A percentile compares a stretch with the other conserved stretches of the same genome.
Evolutionary conservation across 164 flowering plant species (phyloP).

Genomic region (Umbellularia californica): DNA sequence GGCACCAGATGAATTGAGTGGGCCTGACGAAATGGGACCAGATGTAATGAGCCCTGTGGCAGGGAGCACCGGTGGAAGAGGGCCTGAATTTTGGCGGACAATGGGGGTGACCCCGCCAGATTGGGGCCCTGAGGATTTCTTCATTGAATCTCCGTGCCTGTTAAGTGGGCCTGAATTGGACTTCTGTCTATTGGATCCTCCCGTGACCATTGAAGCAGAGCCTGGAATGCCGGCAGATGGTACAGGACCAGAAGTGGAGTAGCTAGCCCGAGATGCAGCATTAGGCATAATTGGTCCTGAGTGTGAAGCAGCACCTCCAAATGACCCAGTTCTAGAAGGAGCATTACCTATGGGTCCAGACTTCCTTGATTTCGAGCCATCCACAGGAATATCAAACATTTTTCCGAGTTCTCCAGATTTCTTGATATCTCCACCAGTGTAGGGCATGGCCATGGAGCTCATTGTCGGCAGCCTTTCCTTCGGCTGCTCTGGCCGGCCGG

Average conservation of each 20-base stretch:
- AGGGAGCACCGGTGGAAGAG: conserved; percentile 74
- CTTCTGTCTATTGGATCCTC: conserved; percentile 48
- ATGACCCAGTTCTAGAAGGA: conserved; percentile 83
- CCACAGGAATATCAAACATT: conserved; percentile 90
- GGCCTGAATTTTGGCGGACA: conserved; percentile 89
- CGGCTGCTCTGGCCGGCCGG: conserved; percentile 91
- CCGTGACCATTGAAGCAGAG: conserved; percentile 46
- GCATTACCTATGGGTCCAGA: conserved; percentile 81
- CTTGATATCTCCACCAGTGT: conserved; percentile 97
- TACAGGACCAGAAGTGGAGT: conserved; percentile 50
- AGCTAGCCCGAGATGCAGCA: conserved; percentile 48
- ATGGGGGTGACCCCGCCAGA: conserved; percentile 60
- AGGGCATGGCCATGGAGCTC: conserved; percentile 87
- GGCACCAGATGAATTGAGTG: conserved; percentile 81
- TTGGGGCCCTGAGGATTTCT: conserved; percentile 92
- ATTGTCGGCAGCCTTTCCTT: conserved; percentile 87
- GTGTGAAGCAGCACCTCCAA: conserved; percentile 81
- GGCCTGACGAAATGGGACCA: conserved; percentile 88
- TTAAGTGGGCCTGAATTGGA: conserved; percentile 91
- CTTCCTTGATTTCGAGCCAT: conserved; percentile 84
- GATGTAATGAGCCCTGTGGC: conserved; percentile 93
- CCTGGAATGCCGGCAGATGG: conserved; percentile 46
- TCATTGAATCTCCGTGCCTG: conserved; percentile 76
- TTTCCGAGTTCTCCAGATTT: conserved; percentile 97
- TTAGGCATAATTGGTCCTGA: conserved; percentile 73